Percentiles rank a stretch among this genome's conserved stretches.
phyloP scores from a whole-genome alignment of 306 rosid genomes.

The Luffa aegyptiaca region DNA sequence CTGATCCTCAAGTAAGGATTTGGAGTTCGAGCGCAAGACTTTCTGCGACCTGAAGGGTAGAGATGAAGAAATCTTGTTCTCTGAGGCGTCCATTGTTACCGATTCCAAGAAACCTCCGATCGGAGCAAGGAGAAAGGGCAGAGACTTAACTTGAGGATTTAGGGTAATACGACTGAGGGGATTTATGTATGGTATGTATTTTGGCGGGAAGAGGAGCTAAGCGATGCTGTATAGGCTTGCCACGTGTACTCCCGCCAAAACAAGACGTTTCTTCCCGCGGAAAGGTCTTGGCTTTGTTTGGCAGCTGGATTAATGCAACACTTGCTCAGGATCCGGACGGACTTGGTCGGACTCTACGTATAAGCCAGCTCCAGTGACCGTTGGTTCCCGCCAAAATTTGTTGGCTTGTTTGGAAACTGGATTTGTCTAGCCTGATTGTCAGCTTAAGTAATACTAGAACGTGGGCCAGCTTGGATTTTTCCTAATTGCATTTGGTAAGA shows the following conservation, averaged over 20 bases:
- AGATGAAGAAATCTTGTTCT: slow-evolving; percentile 6
- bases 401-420: background rate
- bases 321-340: too few relatives aligned
- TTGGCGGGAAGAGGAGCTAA: slow-evolving; percentile 33
- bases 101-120: background rate
- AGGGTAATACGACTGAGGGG: too few relatives aligned
- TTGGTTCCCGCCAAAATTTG: background rate
- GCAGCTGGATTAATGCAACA: background rate
- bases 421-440: background rate
- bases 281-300: background rate
- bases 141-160: too few relatives aligned
- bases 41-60: slow-evolving; percentile 34
- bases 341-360: background rate
- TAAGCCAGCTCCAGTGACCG: background rate
- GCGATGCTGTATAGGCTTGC: slow-evolving; percentile 8
- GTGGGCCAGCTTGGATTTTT: background rate
- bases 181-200: slow-evolving; percentile 5
- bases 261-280: slow-evolving; percentile 51
- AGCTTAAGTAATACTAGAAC: background rate
- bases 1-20: slow-evolving; percentile 14
- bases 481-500: background rate
- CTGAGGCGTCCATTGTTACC: slow-evolving; percentile 31
- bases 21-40: slow-evolving; percentile 11
- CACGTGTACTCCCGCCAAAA: slow-evolving; percentile 59
- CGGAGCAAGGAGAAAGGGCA: background rate